Evolutionary conservation across 2,329 filamentous ascomycete species (phyloP), one percentile per base, ranked within the genome.

Genomic region (Hirsutella minnesotensis): DNA sequence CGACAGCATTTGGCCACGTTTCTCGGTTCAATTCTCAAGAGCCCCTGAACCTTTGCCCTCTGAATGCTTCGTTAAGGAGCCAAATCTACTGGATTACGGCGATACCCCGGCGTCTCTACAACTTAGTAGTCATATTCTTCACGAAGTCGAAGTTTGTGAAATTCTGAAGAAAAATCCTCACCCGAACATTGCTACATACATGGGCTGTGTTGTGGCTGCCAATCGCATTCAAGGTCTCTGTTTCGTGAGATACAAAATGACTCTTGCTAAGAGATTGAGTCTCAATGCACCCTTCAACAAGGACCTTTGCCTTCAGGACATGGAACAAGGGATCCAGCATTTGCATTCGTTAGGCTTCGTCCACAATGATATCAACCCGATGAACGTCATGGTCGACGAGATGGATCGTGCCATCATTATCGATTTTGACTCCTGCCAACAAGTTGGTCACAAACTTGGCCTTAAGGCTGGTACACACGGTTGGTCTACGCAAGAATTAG

Each of bases 321-420:
- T 53, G n/a, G 44, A 48, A 33, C 36, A 24, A 10, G 61, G 53
- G 19, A 49, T 64, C 9, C 46, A 49, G 43, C 57, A 63, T 48
- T 46, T 64, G 16, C 60, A 64, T 47, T 53, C 49, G 2, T 50
- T 64, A 1, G 60, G 57, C 1, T 41, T 56, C 31, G 53, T 60
- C 10, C 59, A 64, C 45, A 65, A 64, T 44, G 56, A 62, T 41
- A 56, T 65, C 35, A 60, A 56, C 38, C 57, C 58, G 9, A 47
- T 47, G 24, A 63, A 62, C 41, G 52, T 63, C 12, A 61, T 60
- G 48, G 37, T 65, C 20, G 53, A 60, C 47, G 48, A 55, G 37
- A 29, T 39, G 16, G 55, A 56, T 22, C 45, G 47, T 9, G 50
- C 62, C 5, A 49, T 60, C 22, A 51, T 65, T 40, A 53, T 65